Percentiles rank a stretch among this genome's conserved stretches.
phyloP scores from a whole-genome alignment of 495 filamentous ascomycete genomes.

The Delitschia confertaspora region DNA sequence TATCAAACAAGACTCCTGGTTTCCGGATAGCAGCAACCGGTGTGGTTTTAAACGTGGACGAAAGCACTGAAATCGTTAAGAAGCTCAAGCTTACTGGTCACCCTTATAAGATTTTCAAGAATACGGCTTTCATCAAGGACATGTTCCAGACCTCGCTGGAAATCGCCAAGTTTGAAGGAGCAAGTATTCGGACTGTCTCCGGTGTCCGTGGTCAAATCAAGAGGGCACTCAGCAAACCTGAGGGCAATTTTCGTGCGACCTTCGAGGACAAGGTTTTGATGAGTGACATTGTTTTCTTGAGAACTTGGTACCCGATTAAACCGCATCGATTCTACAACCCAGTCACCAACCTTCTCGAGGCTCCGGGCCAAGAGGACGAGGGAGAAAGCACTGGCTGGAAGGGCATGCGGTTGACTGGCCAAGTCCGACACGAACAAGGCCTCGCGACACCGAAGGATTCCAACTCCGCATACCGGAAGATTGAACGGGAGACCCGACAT shows the following conservation, averaged over 20 bases:
- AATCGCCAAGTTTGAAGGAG: slow-evolving; percentile 96
- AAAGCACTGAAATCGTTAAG: slow-evolving; percentile 93
- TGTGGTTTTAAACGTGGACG: slow-evolving; percentile 84
- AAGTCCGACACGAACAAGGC: slow-evolving; percentile 69
- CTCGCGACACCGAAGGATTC: slow-evolving; percentile 67
- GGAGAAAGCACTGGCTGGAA: slow-evolving; percentile 52
- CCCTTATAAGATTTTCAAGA: slow-evolving; percentile 97
- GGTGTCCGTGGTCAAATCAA: slow-evolving; percentile 96
- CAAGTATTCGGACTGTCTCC: slow-evolving; percentile 87
- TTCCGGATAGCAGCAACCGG: slow-evolving; percentile 94
- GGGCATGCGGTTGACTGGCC: slow-evolving; percentile 87
- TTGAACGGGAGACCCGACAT: slow-evolving; percentile 71
- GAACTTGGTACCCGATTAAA: slow-evolving; percentile 93
- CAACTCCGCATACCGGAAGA: slow-evolving; percentile 72
- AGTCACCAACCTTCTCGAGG: slow-evolving; percentile 75
- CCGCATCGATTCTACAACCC: slow-evolving; percentile 95
- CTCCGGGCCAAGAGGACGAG: slow-evolving; percentile 33
- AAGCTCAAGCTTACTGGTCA: slow-evolving; percentile 91
- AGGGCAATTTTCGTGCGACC: slow-evolving; percentile 89
- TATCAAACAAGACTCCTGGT: slow-evolving; percentile 77
- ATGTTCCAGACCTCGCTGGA: slow-evolving; percentile 92
- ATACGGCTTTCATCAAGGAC: slow-evolving; percentile 96
- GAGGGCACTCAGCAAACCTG: slow-evolving; percentile 77
- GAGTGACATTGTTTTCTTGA: slow-evolving; percentile 89
- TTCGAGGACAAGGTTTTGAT: slow-evolving; percentile 98